Evolutionary conservation across 2,329 filamentous ascomycete genomes (phyloP).

Genomic region (Epichloe festucae): DNA sequence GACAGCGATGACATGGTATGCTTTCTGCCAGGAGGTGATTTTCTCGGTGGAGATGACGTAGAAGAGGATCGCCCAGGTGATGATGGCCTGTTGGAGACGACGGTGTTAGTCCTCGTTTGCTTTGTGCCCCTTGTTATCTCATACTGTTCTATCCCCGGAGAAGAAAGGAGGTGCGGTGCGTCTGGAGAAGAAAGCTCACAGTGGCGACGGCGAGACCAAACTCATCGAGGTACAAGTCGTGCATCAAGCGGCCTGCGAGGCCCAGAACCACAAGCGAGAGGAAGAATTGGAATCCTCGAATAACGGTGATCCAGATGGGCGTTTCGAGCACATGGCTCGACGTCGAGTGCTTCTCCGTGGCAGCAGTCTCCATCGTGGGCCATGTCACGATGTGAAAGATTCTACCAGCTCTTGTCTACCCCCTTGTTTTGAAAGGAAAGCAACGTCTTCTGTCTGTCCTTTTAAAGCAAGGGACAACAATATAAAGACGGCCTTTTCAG

Average conservation of each 20-base stretch:
- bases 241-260: slow-evolving; percentile 28
- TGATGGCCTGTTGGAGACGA: slow-evolving; percentile 21
- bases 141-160: neutral
- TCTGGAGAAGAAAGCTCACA: slow-evolving; percentile 17
- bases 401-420: too few relatives aligned
- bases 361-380: neutral
- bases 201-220: slow-evolving; percentile 28
- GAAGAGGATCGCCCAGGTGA: slow-evolving; percentile 31
- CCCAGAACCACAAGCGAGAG: slow-evolving; percentile 30
- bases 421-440: neutral
- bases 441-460: too few relatives aligned
- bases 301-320: slow-evolving; percentile 29
- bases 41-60: slow-evolving; percentile 31
- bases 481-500: too few relatives aligned
- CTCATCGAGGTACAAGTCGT: slow-evolving; percentile 25
- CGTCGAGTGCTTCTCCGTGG: neutral
- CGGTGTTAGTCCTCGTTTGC: slow-evolving; percentile 1
- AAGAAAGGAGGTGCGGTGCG: neutral
- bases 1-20: slow-evolving; percentile 32
- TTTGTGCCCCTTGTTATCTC: neutral
- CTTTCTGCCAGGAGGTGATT: slow-evolving; percentile 17
- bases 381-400: neutral
- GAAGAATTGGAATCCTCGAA: slow-evolving; percentile 28
- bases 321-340: slow-evolving; percentile 23
- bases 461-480: too few relatives aligned